Conservation (phyloP, 140 eudicot species). For the Ambrosia hybrid region DNA sequence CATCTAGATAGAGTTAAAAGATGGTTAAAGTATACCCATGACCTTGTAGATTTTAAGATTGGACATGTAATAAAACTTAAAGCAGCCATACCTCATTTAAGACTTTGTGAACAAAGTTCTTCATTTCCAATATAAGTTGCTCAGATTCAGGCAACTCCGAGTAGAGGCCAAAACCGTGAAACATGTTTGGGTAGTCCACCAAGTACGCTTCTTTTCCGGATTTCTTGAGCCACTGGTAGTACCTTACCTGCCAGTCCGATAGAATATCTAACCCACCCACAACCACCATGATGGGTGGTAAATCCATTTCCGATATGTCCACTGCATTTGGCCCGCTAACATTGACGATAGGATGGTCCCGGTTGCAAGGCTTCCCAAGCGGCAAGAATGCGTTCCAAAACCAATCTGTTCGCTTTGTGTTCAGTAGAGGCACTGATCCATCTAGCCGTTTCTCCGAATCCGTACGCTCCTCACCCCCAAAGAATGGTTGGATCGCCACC, state of each 20-base stretch:
- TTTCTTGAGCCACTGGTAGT: slow-evolving; percentile 28
- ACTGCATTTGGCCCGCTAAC: slow-evolving; percentile 26
- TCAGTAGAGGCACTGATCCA: slow-evolving; percentile 1
- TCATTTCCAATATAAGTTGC: slow-evolving; percentile 17
- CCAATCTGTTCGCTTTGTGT: slow-evolving; percentile 18
- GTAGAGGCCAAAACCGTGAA: slow-evolving; percentile 20
- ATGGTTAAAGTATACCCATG: no score
- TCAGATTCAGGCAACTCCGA: slow-evolving; percentile 28
- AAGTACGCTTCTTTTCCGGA: slow-evolving; percentile 26
- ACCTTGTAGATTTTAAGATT: no score
- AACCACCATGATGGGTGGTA: slow-evolving; percentile 29
- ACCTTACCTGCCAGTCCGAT: slow-evolving; percentile 28
- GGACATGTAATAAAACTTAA: no score
- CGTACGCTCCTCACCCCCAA: slow-evolving; percentile 28
- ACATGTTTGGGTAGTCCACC: slow-evolving; percentile 33
- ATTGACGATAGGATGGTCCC: slow-evolving; percentile 29
- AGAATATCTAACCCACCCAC: slow-evolving; percentile 17
- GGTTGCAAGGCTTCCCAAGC: slow-evolving; percentile 15
- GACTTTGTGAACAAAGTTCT: slow-evolving; percentile 28
- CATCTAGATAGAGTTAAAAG: no score
- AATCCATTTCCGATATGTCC: slow-evolving; percentile 22
- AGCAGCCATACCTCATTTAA: not conserved
- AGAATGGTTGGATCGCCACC: slow-evolving; percentile 27
- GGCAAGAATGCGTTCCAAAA: slow-evolving; percentile 29
- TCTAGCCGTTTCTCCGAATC: slow-evolving; percentile 2